These are phyloP conservation scores for Chlamydomonas sp. DNA, from an alignment of 139 green algal genomes.

Conservation along the genomic window DNA sequence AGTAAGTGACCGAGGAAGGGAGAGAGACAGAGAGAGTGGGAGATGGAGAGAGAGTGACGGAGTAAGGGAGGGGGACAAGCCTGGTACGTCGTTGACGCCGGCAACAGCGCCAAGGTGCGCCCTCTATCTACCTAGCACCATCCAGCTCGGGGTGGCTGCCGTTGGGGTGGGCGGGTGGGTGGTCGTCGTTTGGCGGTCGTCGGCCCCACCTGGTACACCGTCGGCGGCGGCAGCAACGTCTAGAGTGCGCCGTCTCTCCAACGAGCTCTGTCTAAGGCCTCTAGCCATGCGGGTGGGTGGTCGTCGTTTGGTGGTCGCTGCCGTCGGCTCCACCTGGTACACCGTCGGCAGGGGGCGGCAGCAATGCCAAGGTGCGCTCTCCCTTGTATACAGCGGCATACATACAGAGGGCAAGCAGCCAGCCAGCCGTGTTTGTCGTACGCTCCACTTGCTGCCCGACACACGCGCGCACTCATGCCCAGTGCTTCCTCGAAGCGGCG, in stretches of 20 bases:
- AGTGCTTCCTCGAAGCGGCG: neutral
- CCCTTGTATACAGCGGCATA: neutral
- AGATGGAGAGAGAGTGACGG: conserved; percentile 54
- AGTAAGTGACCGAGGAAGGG: neutral
- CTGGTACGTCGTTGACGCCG: conserved; percentile 80
- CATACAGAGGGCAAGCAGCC: neutral
- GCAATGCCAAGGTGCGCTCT: conserved; percentile 54
- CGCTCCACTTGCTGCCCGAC: neutral
- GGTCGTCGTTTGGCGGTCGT: too few species aligned
- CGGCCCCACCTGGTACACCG: too few species aligned
- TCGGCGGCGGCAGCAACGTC: conserved; percentile 84
- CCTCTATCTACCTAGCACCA: too few species aligned
- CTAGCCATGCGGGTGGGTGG: conserved; percentile 10
- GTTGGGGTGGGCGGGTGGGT: too few species aligned
- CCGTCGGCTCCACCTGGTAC: conserved; percentile 67
- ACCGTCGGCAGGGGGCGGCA: conserved; percentile 81
- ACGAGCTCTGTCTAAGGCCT: neutral
- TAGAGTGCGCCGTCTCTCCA: neutral
- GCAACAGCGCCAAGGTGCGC: too few species aligned
- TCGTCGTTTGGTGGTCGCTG: too few species aligned
- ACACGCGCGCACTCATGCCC: too few species aligned
- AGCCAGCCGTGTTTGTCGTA: neutral
- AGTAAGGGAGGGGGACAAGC: conserved; percentile 50
- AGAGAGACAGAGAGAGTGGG: conserved; percentile 29
- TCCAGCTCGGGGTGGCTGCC: too few species aligned